Base-by-base conservation (phyloP, 2,329 filamentous ascomycete genomes). In the Ceratocystis papillata region DNA sequence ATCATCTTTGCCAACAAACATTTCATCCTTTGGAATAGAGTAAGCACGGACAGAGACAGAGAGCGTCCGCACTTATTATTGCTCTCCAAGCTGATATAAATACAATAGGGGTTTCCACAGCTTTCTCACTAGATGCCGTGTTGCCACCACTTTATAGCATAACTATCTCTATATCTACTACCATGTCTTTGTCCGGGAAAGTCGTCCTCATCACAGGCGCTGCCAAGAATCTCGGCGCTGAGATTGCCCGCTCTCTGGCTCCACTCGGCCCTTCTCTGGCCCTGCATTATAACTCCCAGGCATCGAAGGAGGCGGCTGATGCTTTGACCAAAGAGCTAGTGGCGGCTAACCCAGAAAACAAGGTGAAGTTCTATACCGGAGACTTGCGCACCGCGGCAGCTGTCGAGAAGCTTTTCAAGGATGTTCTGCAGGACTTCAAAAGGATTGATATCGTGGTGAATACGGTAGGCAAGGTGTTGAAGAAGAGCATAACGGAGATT, bases 221-320 rank as follows among this genome's bases (percentile, higher is more conserved):
- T 65, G 80, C 79, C 65, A 83, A 83, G 70, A 84, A 83, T 68
- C 85, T 86, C 69, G 84, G 84, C 33, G 77, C 79, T 65, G 81
- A 82, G 66, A 82, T 82, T 65, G 82, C 82, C 68, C 78, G 82
- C 65, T 79, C 80, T 67, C 80, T 85, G 50, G 81, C 81, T 71
- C 75, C 77, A 67, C 78, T 80, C 64, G 83, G 83, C 41, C 81
- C 80, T 70, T 80, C 75, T 69, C 79, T 87, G 46, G 76, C 85
- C 53, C 76, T 86, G 69, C 86, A 85, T 74, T 86, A 86, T 74
- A 72, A 73, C 69, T 78, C 77, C 8, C 63, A 73, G 57, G 71
- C 70, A 67, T 75, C 75, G 70, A 76, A 78, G 70, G 69, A 71
- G 10, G 72, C 75, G 12, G 74, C 76, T 17, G 70, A 69, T 10